phyloP scores from a whole-genome alignment of 495 filamentous ascomycete genomes.

The Pyronema domesticum region DNA sequence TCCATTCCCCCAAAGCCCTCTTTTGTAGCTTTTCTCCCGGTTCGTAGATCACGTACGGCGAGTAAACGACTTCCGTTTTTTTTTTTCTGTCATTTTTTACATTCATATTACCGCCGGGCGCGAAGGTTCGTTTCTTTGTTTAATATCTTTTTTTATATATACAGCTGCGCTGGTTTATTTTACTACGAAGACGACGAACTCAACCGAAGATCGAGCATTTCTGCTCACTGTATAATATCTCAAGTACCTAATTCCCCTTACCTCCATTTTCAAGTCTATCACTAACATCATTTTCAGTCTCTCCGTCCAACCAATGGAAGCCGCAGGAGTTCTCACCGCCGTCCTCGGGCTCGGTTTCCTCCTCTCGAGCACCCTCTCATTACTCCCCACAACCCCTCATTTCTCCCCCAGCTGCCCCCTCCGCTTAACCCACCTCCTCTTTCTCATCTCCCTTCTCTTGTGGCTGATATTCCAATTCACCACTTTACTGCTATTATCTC shows the following conservation, averaged over 20 bases:
- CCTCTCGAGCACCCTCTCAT: background rate
- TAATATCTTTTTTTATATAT: background rate
- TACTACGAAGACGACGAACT: background rate
- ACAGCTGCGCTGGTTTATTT: background rate
- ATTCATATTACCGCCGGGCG: no score
- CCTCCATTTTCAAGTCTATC: background rate
- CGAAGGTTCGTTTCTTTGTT: background rate
- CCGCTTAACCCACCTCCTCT: constrained; percentile 1
- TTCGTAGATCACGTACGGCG: background rate
- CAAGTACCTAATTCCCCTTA: background rate
- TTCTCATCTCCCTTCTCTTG: constrained; percentile 12
- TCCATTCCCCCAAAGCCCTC: no score
- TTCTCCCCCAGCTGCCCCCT: background rate
- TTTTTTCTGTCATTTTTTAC: background rate
- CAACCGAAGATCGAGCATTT: background rate
- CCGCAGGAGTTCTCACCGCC: background rate
- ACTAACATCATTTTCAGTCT: background rate
- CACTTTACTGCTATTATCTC: constrained; percentile 8
- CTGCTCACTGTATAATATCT: background rate
- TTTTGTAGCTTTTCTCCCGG: no score
- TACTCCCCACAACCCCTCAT: background rate
- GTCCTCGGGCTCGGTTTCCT: background rate
- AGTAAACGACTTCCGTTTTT: background rate
- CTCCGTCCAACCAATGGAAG: background rate
- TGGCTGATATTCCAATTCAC: constrained; percentile 17